A percentile compares a stretch with the other conserved stretches of the same genome.
These are phyloP conservation scores for Erigeron canadensis DNA, from an alignment of 129 eudicot genomes.

Conservation along the genomic window DNA sequence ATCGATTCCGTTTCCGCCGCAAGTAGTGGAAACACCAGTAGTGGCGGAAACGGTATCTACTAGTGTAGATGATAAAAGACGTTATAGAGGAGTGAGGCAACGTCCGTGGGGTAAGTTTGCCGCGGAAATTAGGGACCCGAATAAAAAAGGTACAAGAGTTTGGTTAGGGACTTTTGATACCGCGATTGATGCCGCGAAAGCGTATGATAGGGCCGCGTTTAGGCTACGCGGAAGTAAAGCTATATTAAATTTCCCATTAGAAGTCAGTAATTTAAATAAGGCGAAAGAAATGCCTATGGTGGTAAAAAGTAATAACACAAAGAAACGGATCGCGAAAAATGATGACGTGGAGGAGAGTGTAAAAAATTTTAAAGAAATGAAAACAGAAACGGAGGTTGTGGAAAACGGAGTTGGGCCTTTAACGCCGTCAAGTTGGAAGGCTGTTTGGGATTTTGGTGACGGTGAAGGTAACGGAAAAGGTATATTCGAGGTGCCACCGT, in stretches of 20 bases:
- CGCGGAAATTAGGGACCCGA: slow-evolving; percentile 52
- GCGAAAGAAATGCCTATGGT: not conserved
- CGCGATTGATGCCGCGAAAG: slow-evolving; percentile 43
- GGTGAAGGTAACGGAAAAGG: slow-evolving; percentile 32
- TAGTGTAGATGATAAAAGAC: slow-evolving; percentile 4
- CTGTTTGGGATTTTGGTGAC: slow-evolving; percentile 41
- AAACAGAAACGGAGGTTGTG: not conserved
- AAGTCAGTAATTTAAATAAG: not conserved
- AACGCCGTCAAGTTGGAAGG: slow-evolving; percentile 46
- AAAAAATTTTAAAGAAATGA: slow-evolving; percentile 13
- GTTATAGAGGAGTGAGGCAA: slow-evolving; percentile 44
- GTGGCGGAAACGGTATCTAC: not conserved
- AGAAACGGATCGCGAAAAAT: slow-evolving; percentile 26
- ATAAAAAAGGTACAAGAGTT: slow-evolving; percentile 40
- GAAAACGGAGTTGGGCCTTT: slow-evolving; percentile 25
- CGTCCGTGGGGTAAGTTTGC: slow-evolving; percentile 56
- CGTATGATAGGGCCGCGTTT: slow-evolving; percentile 41
- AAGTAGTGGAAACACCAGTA: not conserved
- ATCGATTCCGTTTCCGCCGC: slow-evolving; percentile 27
- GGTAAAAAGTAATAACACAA: not conserved
- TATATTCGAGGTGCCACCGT: slow-evolving; percentile 50
- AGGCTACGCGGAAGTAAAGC: slow-evolving; percentile 50
- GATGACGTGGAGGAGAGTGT: not conserved
- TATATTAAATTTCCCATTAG: slow-evolving; percentile 42
- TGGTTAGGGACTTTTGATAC: slow-evolving; percentile 52